A percentile compares a stretch with the other conserved stretches of the same genome.
Evolutionary conservation across 306 rosid species (phyloP).

Genomic region (Glycyrrhiza uralensis): DNA sequence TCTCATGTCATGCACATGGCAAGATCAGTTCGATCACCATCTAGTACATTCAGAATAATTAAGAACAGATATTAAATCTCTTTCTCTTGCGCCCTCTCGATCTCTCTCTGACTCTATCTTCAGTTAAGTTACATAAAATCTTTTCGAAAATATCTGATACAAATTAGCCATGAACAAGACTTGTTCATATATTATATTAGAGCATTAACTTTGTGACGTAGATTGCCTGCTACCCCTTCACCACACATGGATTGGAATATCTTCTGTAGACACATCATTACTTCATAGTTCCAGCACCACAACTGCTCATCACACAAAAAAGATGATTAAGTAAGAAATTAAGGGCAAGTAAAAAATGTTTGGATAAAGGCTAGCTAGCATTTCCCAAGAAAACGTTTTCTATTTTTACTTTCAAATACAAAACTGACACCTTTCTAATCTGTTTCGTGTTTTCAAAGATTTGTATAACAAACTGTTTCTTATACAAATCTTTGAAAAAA

Average conservation of each 20-base stretch:
- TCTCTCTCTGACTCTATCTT: constrained; percentile 1
- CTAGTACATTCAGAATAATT: constrained; percentile 18
- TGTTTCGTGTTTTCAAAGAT: too few relatives aligned
- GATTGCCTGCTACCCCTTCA: constrained; percentile 24
- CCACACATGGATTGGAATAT: constrained; percentile 15
- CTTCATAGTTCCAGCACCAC: constrained; percentile 91
- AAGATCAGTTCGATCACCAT: constrained; percentile 2
- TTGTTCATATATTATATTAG: background rate
- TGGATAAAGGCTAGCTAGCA: background rate
- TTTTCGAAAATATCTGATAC: background rate
- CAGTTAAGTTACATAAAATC: constrained; percentile 32
- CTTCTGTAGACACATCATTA: constrained; percentile 2
- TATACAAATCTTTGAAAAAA: too few relatives aligned
- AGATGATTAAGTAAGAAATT: background rate
- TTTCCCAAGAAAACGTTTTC: too few relatives aligned
- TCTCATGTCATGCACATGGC: constrained; percentile 31
- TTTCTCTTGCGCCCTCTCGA: background rate
- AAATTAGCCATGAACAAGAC: constrained; percentile 14
- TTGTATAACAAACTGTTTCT: too few relatives aligned
- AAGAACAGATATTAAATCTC: constrained; percentile 10
- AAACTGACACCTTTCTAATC: too few relatives aligned
- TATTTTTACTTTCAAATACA: too few relatives aligned
- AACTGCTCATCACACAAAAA: constrained; percentile 46
- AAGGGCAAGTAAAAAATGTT: constrained; percentile 17
- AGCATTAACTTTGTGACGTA: constrained; percentile 25